Evolutionary conservation across 2,329 filamentous ascomycete genomes (phyloP), one percentile per base, ranked within the genome.

Genomic region (Nigrospora sphaerica): DNA sequence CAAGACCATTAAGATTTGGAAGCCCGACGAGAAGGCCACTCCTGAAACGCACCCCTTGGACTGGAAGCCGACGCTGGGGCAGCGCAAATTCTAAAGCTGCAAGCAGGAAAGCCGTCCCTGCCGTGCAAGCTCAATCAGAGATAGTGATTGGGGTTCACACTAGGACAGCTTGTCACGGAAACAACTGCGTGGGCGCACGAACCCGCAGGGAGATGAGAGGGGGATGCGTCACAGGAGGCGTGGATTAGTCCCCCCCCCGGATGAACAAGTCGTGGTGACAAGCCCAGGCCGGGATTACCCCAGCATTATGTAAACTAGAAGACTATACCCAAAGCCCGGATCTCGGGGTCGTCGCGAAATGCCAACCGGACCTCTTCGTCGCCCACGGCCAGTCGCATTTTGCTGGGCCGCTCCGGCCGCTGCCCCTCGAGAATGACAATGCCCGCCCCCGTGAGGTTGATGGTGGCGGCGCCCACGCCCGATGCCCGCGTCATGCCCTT

Each of bases 1-100:
- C 64, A 98, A 98, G 77, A 95, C 91, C 0, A 95, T 96, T 65
- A 97, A 98, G 78, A 81, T 98, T 48, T 98, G 93, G 93, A 95
- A 91, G 66, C 86, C 85, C 55, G 93, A 98, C 63, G 88, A 95
- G 40, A 80, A 85, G 45, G 93, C 93, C 16, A 96, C 92, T 1
- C 86, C 86, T 34, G 89, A 97, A 64, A 87, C 86, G 2, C 90
- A 97, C 67, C 93, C 93, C 3, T 67, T 98, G 38, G 85, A 95
- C 39, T 98, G 93, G 93, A 89, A 87, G 60, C 91, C 91, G 18
- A 88, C 81, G 2, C 65, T 95, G 46, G 83, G 83, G 14, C 76
- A 86, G 59, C 80, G 86, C 63, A 93, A 91, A 65, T 93, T 78
- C 62, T 88, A 74, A 62, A 36, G 23, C 23, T 28, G 23, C 23